Evolutionary conservation across 306 rosid genomes (phyloP).

Genomic region (Vigna nakashimae): DNA sequence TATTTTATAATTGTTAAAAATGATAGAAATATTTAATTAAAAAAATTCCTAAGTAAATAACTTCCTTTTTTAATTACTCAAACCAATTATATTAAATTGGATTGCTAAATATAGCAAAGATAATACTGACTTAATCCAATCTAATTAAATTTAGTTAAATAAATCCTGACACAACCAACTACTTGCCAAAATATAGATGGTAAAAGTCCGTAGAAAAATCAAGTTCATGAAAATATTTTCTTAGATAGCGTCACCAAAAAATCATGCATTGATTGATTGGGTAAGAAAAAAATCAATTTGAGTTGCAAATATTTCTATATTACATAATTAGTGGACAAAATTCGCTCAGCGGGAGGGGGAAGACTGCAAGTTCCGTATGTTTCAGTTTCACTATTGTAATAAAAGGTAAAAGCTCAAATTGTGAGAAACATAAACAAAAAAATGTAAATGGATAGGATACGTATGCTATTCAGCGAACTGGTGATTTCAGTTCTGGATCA

Average conservation of each 20-base stretch:
- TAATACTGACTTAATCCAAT: no score
- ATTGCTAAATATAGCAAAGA: no score
- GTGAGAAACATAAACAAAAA: not conserved
- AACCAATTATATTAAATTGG: no score
- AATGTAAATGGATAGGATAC: not conserved
- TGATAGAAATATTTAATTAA: no score
- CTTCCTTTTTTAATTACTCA: no score
- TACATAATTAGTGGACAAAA: slow-evolving; percentile 24
- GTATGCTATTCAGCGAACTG: slow-evolving; percentile 30
- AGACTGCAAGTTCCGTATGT: not conserved
- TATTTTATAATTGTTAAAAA: no score
- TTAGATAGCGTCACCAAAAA: not conserved
- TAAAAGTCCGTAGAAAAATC: no score
- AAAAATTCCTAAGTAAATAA: no score
- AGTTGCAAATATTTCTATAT: not conserved
- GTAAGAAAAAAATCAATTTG: not conserved
- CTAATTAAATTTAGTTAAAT: no score
- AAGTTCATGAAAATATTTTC: no score
- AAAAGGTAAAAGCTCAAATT: slow-evolving; percentile 3
- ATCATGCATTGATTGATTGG: not conserved
- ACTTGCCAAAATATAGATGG: no score
- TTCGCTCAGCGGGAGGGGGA: slow-evolving; percentile 7
- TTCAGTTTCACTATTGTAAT: slow-evolving; percentile 16
- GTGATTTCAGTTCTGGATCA: slow-evolving; percentile 25
- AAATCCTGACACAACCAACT: no score